These are phyloP conservation scores for Populus euphratica DNA, from an alignment of 345 rosid species.

Conservation along the genomic window DNA sequence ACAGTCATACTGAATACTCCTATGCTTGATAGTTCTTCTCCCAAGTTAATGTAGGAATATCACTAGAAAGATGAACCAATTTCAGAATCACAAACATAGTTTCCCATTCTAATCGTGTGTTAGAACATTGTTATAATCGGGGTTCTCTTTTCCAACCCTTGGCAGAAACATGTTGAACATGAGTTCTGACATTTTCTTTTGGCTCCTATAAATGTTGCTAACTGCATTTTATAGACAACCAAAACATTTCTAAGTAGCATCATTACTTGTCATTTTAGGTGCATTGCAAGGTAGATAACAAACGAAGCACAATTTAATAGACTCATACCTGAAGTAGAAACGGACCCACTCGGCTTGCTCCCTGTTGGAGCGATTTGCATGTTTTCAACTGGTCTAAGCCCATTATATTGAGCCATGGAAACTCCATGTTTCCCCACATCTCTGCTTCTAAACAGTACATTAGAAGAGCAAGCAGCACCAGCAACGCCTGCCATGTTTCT, in stretches of 20 bases:
- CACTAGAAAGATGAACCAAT: background rate
- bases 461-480: conserved; percentile 29
- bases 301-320: background rate
- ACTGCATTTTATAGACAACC: background rate
- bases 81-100: background rate
- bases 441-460: conserved; percentile 23
- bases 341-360: conserved; percentile 14
- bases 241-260: background rate
- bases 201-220: background rate
- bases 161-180: background rate
- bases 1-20: background rate
- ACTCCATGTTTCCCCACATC: conserved; percentile 27
- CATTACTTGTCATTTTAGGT: background rate
- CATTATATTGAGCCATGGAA: conserved; percentile 36
- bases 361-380: conserved; percentile 22
- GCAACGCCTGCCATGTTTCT: conserved; percentile 42
- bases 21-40: background rate
- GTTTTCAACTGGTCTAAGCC: conserved; percentile 35
- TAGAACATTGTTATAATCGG: background rate
- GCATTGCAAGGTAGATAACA: background rate
- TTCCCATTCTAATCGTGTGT: background rate
- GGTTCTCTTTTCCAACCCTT: background rate
- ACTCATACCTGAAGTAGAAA: conserved; percentile 32
- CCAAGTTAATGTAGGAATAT: background rate
- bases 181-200: background rate